Conservation (phyloP, 768 basidiomycete species). For the Amanita rubescens region DNA sequence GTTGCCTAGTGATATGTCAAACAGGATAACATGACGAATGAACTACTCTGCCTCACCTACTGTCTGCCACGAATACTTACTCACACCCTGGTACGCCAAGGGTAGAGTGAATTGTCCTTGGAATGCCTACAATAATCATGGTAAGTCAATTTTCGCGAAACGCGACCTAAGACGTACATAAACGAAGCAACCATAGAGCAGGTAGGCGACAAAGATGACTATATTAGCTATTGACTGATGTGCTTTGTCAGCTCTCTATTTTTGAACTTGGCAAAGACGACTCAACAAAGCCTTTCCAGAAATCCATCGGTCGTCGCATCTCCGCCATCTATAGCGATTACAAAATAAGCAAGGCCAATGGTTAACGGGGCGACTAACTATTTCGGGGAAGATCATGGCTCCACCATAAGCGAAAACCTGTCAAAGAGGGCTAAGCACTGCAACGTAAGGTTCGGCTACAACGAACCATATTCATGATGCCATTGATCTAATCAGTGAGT, state of each 20-base stretch:
- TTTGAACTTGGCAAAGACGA: too few species aligned
- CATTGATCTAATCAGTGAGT: constrained; percentile 34
- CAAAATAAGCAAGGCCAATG: too few species aligned
- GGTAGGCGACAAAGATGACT: constrained; percentile 45
- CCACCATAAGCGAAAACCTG: constrained; percentile 53
- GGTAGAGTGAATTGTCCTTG: constrained; percentile 60
- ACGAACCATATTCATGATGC: constrained; percentile 52
- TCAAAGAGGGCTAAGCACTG: too few species aligned
- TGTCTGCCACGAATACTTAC: constrained; percentile 40
- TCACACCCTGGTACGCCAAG: too few species aligned
- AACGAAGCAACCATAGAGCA: constrained; percentile 50
- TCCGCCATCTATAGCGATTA: too few species aligned
- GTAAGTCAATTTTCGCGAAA: not conserved
- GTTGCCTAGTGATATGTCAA: constrained; percentile 25
- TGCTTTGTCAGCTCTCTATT: too few species aligned
- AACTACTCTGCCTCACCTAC: constrained; percentile 22
- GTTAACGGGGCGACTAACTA: too few species aligned
- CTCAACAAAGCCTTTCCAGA: too few species aligned
- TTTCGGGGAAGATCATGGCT: constrained; percentile 45
- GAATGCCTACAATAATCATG: constrained; percentile 29
- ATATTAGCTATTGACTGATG: constrained; percentile 38
- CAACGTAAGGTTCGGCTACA: not conserved
- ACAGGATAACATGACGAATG: not conserved
- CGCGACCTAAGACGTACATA: constrained; percentile 21
- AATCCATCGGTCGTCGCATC: too few species aligned